Conservation (phyloP, 352 stramenopile species). For the Phytophthora megakarya region DNA sequence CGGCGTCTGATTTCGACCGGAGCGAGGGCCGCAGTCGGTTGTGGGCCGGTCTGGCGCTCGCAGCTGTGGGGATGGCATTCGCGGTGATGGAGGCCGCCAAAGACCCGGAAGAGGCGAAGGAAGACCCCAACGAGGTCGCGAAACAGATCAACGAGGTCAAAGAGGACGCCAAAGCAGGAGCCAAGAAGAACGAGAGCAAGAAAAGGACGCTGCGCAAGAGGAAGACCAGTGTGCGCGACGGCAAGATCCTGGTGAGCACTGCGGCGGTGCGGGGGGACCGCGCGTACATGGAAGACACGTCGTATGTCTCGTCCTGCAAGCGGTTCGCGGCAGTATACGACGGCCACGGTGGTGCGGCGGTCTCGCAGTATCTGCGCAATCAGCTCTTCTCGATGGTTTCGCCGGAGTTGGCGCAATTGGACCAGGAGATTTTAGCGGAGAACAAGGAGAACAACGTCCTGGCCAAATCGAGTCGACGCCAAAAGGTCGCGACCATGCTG, state of each 20-base stretch:
- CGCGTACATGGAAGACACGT: constrained; percentile 85
- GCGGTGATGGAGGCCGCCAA: constrained; percentile 24
- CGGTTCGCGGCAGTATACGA: constrained; percentile 86
- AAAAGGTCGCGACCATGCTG: constrained; percentile 48
- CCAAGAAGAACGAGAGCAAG: constrained; percentile 23
- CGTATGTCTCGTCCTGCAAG: constrained; percentile 80
- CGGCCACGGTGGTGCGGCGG: constrained; percentile 72
- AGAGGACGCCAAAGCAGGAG: constrained; percentile 28
- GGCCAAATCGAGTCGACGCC: constrained; percentile 31
- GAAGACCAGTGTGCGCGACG: constrained; percentile 52
- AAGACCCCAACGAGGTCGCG: constrained; percentile 18
- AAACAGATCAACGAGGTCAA: constrained; percentile 33
- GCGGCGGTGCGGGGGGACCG: constrained; percentile 77
- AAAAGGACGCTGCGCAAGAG: constrained; percentile 44
- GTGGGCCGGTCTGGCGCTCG: constrained; percentile 31
- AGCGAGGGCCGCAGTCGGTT: constrained; percentile 15
- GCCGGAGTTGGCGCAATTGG: constrained; percentile 50
- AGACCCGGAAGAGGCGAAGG: constrained; percentile 10
- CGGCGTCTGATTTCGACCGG: constrained; percentile 15
- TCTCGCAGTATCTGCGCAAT: constrained; percentile 71
- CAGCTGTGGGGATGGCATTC: constrained; percentile 14
- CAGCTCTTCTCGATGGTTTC: constrained; percentile 63
- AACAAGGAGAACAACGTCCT: constrained; percentile 38
- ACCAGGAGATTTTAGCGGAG: constrained; percentile 52
- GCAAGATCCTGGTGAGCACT: constrained; percentile 60